These are phyloP conservation scores for Amauroascus niger DNA, from an alignment of 2,329 filamentous ascomycete species.

Conservation along the genomic window DNA sequence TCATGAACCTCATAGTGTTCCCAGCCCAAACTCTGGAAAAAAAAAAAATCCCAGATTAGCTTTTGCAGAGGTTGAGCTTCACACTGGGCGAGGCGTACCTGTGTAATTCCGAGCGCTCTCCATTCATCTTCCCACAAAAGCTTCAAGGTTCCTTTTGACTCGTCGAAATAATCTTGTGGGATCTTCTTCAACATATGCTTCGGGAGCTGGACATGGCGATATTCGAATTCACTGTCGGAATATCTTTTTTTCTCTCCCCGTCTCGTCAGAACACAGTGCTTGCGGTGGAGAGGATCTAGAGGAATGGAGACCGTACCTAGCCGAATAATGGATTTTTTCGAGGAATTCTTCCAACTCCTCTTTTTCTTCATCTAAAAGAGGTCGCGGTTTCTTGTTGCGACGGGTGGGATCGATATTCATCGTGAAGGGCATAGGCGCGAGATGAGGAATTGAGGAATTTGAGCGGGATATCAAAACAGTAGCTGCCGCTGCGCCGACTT, in stretches of 20 bases:
- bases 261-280: not conserved
- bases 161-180: conserved; percentile 87
- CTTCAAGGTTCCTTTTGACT: conserved; percentile 82
- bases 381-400: conserved; percentile 76
- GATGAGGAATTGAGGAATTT: not conserved
- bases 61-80: not conserved
- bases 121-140: conserved; percentile 97
- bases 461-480: not conserved
- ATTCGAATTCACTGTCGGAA: conserved; percentile 85
- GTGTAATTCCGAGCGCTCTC: conserved; percentile 92
- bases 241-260: conserved; percentile 55
- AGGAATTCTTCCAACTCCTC: conserved; percentile 81
- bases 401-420: conserved; percentile 67
- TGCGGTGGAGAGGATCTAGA: no score
- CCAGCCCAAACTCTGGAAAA: conserved; percentile 79
- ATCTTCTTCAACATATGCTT: conserved; percentile 98
- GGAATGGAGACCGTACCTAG: conserved; percentile 53
- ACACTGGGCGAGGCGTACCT: conserved; percentile 52
- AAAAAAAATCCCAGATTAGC: not conserved
- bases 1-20: conserved; percentile 99
- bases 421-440: conserved; percentile 8
- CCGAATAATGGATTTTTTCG: conserved; percentile 90
- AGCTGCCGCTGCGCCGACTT: not conserved
- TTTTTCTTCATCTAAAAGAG: conserved; percentile 70
- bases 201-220: conserved; percentile 92